Conservation (phyloP, 1,284 basidiomycete genomes). For the Cutaneotrichosporon cyanovorans region DNA sequence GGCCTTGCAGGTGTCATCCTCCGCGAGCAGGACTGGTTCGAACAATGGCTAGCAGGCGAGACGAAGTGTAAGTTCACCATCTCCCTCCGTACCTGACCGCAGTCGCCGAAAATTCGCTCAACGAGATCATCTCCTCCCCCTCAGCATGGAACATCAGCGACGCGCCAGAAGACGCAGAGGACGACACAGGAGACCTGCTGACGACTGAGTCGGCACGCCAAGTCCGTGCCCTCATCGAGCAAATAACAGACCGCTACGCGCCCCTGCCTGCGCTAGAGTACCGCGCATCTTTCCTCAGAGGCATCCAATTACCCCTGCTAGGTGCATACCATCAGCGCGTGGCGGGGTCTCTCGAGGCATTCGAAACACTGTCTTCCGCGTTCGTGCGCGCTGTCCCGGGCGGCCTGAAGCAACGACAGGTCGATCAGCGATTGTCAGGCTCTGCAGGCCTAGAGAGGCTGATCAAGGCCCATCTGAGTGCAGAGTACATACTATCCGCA, state of each 20-base stretch:
- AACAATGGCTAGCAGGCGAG: constrained; percentile 80
- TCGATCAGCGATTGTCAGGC: constrained; percentile 51
- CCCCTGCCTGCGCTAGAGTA: constrained; percentile 71
- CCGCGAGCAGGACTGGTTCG: constrained; percentile 78
- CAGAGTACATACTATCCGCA: constrained; percentile 59
- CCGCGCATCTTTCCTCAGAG: constrained; percentile 70
- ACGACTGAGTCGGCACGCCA: constrained; percentile 68
- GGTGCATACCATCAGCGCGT: constrained; percentile 70
- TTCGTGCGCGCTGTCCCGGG: constrained; percentile 87
- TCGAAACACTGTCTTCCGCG: constrained; percentile 78
- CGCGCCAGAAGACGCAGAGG: constrained; percentile 53
- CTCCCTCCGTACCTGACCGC: constrained; percentile 59
- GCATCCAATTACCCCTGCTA: constrained; percentile 72
- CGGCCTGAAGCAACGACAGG: constrained; percentile 49
- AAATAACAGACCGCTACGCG: constrained; percentile 88
- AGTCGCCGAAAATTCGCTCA: constrained; percentile 53
- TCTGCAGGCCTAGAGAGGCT: constrained; percentile 73
- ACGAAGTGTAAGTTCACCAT: constrained; percentile 59
- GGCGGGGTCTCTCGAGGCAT: constrained; percentile 77
- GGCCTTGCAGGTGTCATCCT: constrained; percentile 76
- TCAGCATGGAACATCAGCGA: constrained; percentile 85
- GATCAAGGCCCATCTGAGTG: constrained; percentile 72
- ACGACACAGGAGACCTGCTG: constrained; percentile 47
- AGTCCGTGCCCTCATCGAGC: constrained; percentile 73
- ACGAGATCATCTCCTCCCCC: constrained; percentile 66